Percentiles rank a stretch among this genome's conserved stretches.
Conservation (phyloP, 306 rosid species). For the Quercus ilex region DNA sequence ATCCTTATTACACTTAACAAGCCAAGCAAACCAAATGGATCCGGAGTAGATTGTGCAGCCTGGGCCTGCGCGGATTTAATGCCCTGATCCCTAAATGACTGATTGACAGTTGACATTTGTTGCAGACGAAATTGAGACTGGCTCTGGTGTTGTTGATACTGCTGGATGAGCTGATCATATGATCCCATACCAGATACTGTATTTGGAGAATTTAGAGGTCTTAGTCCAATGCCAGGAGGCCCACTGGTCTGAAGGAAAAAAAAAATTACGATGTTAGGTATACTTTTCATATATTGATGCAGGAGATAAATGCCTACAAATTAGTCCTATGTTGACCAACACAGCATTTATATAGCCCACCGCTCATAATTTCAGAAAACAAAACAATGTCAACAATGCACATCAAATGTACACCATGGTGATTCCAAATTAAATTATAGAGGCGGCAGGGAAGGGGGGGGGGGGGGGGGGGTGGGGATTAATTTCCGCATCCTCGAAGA, state of each 20-base stretch:
- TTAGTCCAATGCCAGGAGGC: conserved; percentile 94
- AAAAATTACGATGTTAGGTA: conserved; percentile 12
- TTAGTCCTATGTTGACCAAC: background rate
- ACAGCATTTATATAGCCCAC: background rate
- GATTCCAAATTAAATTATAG: background rate
- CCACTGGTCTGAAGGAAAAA: conserved; percentile 66
- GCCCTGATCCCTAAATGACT: conserved; percentile 84
- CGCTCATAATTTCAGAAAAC: background rate
- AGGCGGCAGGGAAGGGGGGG: background rate
- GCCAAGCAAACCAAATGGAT: conserved; percentile 92
- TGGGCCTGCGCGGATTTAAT: conserved; percentile 75
- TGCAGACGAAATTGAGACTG: conserved; percentile 91
- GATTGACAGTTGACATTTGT: conserved; percentile 76
- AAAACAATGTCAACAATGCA: background rate
- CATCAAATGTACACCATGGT: background rate
- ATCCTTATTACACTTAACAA: conserved; percentile 84
- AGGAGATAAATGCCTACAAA: background rate
- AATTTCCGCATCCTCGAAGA: background rate
- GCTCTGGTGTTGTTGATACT: conserved; percentile 78
- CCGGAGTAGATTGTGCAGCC: conserved; percentile 69
- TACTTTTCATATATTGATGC: conserved; percentile 9
- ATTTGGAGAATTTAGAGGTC: conserved; percentile 78
- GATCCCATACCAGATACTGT: conserved; percentile 86
- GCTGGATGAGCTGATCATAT: conserved; percentile 86
- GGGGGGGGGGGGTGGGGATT: background rate